A percentile compares a stretch with the other conserved stretches of the same genome.
Conservation (phyloP, 2,329 filamentous ascomycete species). For the Didymella segeticola region DNA sequence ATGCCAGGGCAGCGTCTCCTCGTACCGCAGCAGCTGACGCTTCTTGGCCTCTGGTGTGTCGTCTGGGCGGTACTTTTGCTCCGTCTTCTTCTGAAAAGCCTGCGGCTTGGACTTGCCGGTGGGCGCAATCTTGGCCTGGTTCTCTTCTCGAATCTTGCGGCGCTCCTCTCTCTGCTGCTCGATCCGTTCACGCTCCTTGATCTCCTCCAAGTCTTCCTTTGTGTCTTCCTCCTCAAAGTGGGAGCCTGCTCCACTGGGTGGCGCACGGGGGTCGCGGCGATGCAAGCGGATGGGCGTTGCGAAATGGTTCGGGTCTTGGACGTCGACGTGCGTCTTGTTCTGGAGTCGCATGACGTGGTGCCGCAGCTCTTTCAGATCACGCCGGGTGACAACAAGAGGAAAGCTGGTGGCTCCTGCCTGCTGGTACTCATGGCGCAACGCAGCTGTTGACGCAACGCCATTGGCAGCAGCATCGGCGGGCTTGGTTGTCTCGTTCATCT, state of each 20-base stretch:
- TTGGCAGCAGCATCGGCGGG: constrained; percentile 14
- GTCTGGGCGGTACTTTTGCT: constrained; percentile 84
- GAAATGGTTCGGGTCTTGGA: constrained; percentile 81
- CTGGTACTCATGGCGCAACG: constrained; percentile 38
- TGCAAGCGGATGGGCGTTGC: constrained; percentile 87
- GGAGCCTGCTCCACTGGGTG: constrained; percentile 58
- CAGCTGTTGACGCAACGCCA: constrained; percentile 25
- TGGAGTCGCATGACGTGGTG: constrained; percentile 88
- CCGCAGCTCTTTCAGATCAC: constrained; percentile 77
- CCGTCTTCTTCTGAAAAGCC: constrained; percentile 76
- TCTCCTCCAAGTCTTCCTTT: constrained; percentile 70
- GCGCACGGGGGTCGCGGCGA: constrained; percentile 77
- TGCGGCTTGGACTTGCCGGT: constrained; percentile 73
- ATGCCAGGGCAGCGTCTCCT: constrained; percentile 96
- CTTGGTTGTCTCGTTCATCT: constrained; percentile 40
- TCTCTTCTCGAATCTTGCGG: constrained; percentile 83
- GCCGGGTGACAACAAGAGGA: constrained; percentile 84
- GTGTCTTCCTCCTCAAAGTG: constrained; percentile 59
- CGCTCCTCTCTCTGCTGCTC: constrained; percentile 73
- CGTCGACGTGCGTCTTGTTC: constrained; percentile 65
- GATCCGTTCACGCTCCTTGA: constrained; percentile 67
- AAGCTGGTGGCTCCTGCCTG: constrained; percentile 34
- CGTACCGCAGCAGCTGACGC: constrained; percentile 73
- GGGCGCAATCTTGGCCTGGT: constrained; percentile 91
- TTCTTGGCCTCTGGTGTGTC: constrained; percentile 75